Base-by-base conservation (phyloP, 441 rosid species). In the Kokia cookei region DNA sequence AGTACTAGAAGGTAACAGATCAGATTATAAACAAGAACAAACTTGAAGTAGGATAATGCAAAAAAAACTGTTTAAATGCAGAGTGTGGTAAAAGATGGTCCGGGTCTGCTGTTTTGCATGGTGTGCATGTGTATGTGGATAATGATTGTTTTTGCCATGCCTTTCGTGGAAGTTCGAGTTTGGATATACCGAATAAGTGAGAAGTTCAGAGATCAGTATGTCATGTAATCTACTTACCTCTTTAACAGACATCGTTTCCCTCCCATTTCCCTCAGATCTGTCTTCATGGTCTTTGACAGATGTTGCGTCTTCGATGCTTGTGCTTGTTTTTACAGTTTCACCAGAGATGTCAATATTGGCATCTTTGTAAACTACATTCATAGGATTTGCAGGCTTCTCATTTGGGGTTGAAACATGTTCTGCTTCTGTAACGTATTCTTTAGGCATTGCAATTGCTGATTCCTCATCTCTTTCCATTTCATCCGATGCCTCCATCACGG, bases 321-420 rank as follows among this genome's bases (percentile, higher is more conserved):
- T 22, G 69, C 64, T 42, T 65, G 77, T 66, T 76, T 73, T 73
- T 35, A 55, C 72, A 51, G 71, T 8, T 69, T 73, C 80, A 48
- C 37, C 63, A 45, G 71, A 63, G 19, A 76, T 40, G 29, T 64
- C 57, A 62, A 58, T 47, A 13, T 40, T 48, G 27, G 37, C 29
- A 14, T 73, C 73, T 71, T 75, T 54, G 35, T 51, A 37, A 58
- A 66, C 65, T 48, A 43, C 40, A 47, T 43, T 73, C 26, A 65
- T 5, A 37, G 73, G 54, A 42, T 48, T 43, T 51, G 70, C 77
- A 57, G 68, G 69, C 63, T 73, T 74, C 76, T 83, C 81, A 47
- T 45, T 53, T 51, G 17, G 54, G 15, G 5, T 50, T 15, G 54
- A 50, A 50, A 63, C 13, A 45, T 24, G 12, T 68, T 75, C 64